phyloP scores from a whole-genome alignment of 495 filamentous ascomycete species.

The Viridothelium virens region DNA sequence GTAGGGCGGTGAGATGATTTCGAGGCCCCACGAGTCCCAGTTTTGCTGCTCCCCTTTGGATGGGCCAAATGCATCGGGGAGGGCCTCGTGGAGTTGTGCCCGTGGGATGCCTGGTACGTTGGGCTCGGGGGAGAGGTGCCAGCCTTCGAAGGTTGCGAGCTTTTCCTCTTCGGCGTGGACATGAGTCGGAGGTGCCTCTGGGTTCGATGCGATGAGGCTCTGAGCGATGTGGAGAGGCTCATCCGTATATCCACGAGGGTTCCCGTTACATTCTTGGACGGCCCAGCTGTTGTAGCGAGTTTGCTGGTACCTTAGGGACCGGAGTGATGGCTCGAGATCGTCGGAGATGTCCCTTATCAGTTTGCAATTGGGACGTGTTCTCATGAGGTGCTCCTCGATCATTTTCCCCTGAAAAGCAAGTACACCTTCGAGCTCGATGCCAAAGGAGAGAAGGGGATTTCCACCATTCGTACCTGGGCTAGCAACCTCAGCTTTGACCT shows the following conservation, averaged over 20 bases:
- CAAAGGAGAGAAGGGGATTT: constrained; percentile 20
- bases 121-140: constrained; percentile 18
- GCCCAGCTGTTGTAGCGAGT: constrained; percentile 25
- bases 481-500: not conserved
- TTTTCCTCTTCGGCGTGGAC: constrained; percentile 14
- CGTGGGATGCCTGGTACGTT: constrained; percentile 11
- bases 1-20: constrained; percentile 23
- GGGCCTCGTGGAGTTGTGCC: constrained; percentile 11
- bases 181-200: not conserved
- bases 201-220: constrained; percentile 12
- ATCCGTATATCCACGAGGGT: constrained; percentile 23
- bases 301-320: not conserved
- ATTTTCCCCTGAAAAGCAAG: constrained; percentile 24
- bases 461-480: not conserved
- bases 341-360: constrained; percentile 21
- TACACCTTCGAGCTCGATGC: constrained; percentile 26
- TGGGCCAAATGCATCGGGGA: not conserved
- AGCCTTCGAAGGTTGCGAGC: constrained; percentile 16
- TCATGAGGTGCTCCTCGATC: constrained; percentile 19
- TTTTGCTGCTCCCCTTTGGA: constrained; percentile 9
- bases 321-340: constrained; percentile 12
- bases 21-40: constrained; percentile 27
- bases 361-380: not conserved
- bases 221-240: constrained; percentile 20
- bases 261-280: constrained; percentile 15